Percentiles rank a stretch among this genome's conserved stretches.
Evolutionary conservation across 768 basidiomycete genomes (phyloP).

Genomic region (Brasilioporus rufonigricans): DNA sequence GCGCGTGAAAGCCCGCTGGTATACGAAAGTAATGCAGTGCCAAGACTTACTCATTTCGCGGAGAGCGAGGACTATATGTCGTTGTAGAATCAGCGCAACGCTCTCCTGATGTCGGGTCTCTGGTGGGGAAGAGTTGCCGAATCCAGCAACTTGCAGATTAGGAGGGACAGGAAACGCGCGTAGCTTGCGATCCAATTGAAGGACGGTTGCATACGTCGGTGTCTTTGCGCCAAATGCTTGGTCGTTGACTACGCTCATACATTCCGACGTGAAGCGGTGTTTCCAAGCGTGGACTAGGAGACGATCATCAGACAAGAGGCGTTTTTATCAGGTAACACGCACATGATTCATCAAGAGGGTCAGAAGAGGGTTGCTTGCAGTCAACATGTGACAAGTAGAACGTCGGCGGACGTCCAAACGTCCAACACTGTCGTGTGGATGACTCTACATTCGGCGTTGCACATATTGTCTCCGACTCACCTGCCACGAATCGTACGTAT

Average conservation of each 20-base stretch:
- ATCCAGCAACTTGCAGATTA: conserved; percentile 64
- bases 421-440: conserved; percentile 52
- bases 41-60: conserved; percentile 61
- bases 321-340: conserved; percentile 24
- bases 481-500: conserved; percentile 38
- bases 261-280: conserved; percentile 64
- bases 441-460: conserved; percentile 27
- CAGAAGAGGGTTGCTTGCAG: conserved; percentile 55
- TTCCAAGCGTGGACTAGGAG: conserved; percentile 65
- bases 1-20: not conserved
- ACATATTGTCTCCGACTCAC: conserved; percentile 13
- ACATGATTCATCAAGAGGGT: conserved; percentile 59
- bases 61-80: conserved; percentile 67
- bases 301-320: conserved; percentile 1
- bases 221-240: conserved; percentile 71
- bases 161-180: conserved; percentile 67
- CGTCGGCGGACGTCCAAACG: conserved; percentile 68
- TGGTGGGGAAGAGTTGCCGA: conserved; percentile 50
- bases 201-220: conserved; percentile 62
- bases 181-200: conserved; percentile 66
- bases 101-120: conserved; percentile 38
- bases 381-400: conserved; percentile 67
- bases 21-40: not conserved
- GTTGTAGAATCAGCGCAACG: conserved; percentile 51
- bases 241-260: conserved; percentile 67